These are phyloP conservation scores for Rhodotorula mucilaginosa DNA, from an alignment of 1,284 basidiomycete species.

Conservation along the genomic window DNA sequence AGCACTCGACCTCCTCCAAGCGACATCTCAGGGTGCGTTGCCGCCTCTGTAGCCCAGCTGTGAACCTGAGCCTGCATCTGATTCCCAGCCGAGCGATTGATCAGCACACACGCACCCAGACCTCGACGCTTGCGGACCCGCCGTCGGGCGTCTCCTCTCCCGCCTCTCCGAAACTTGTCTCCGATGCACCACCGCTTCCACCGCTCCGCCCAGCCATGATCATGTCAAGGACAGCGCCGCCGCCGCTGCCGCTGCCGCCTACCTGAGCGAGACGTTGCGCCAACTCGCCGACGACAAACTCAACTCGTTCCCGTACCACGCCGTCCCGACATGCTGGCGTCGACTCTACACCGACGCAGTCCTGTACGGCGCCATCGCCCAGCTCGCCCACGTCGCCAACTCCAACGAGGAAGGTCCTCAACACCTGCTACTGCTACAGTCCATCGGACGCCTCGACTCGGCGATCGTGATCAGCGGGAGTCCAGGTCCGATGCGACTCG, in stretches of 20 bases:
- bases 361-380: conserved; percentile 42
- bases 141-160: conserved; percentile 7
- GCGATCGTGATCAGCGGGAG: conserved; percentile 81
- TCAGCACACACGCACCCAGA: conserved; percentile 9
- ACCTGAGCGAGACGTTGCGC: conserved; percentile 42
- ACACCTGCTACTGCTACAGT: too few species aligned
- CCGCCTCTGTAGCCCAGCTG: not conserved
- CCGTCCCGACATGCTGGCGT: conserved; percentile 50
- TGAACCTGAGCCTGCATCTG: not conserved
- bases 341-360: conserved; percentile 53
- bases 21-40: not conserved
- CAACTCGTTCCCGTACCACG: conserved; percentile 49
- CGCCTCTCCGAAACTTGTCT: not conserved
- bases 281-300: conserved; percentile 52
- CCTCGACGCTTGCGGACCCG: conserved; percentile 15
- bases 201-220: too few species aligned
- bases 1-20: not conserved
- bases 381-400: conserved; percentile 27
- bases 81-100: not conserved
- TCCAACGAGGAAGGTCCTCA: conserved; percentile 49
- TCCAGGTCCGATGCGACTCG: conserved; percentile 61
- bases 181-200: not conserved
- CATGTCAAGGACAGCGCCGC: too few species aligned
- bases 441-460: conserved; percentile 60
- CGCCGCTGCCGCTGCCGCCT: not conserved